These are phyloP conservation scores for Furcasterigmium sp. DNA, from an alignment of 2,329 filamentous ascomycete species.

Conservation along the genomic window DNA sequence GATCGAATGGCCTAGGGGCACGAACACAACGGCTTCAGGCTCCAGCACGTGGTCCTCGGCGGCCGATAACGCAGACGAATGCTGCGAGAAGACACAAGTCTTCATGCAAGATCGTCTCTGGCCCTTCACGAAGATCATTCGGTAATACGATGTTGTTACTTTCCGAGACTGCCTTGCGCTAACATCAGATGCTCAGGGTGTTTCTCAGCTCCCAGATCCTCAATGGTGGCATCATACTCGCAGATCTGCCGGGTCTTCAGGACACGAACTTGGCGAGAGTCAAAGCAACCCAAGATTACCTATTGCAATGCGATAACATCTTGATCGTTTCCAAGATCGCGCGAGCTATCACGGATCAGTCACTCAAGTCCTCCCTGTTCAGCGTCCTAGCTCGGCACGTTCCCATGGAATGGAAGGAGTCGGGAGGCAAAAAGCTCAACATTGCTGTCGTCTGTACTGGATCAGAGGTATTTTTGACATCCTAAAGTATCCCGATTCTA, in stretches of 20 bases:
- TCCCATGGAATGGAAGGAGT: slow-evolving; percentile 20
- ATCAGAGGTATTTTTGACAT: slow-evolving; percentile 19
- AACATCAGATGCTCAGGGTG: slow-evolving; percentile 13
- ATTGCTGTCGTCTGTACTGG: slow-evolving; percentile 27
- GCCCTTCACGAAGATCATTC: slow-evolving; percentile 30
- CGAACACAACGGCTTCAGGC: background rate
- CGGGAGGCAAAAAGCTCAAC: slow-evolving; percentile 16
- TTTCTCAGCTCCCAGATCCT: slow-evolving; percentile 24
- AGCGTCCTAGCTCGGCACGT: slow-evolving; percentile 20
- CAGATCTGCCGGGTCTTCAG: slow-evolving; percentile 28
- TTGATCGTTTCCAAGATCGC: slow-evolving; percentile 27
- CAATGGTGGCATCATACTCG: slow-evolving; percentile 25
- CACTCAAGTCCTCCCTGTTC: slow-evolving; percentile 23
- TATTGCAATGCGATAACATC: slow-evolving; percentile 26
- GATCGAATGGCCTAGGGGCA: slow-evolving; percentile 23
- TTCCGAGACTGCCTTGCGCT: background rate
- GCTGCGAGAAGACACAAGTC: slow-evolving; percentile 19
- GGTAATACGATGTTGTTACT: slow-evolving; percentile 11
- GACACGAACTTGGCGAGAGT: slow-evolving; percentile 29
- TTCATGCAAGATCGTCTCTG: slow-evolving; percentile 26
- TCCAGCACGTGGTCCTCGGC: slow-evolving; percentile 21
- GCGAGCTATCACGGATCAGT: slow-evolving; percentile 24
- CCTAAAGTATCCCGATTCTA: background rate
- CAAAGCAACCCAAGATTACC: slow-evolving; percentile 25
- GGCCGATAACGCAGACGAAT: slow-evolving; percentile 22